Percentiles rank a stretch among this genome's conserved stretches.
These are phyloP conservation scores for Malania oleifera DNA, from an alignment of 164 flowering plant genomes.

Conservation along the genomic window DNA sequence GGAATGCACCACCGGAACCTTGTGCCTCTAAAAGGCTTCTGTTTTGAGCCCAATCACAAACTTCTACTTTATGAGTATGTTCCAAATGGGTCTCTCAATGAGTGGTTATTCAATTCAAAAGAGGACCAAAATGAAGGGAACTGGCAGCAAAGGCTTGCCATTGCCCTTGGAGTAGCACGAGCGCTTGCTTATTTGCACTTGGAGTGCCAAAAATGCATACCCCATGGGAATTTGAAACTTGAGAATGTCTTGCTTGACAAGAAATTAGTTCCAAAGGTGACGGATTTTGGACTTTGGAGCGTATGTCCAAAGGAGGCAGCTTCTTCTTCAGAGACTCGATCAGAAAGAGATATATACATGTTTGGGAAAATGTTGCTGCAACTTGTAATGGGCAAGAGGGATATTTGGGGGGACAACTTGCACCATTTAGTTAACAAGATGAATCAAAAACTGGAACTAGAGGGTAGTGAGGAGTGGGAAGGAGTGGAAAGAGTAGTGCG, in stretches of 20 bases:
- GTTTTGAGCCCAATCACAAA: constrained; percentile 37
- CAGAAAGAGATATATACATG: constrained; percentile 48
- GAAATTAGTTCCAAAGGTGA: constrained; percentile 42
- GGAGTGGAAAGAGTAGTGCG: constrained; percentile 34
- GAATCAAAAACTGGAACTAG: constrained; percentile 14
- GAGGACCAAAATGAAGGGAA: constrained; percentile 11
- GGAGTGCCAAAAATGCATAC: constrained; percentile 42
- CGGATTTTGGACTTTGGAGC: constrained; percentile 39
- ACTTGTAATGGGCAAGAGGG: constrained; percentile 29
- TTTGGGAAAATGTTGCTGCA: constrained; percentile 43
- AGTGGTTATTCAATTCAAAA: constrained; percentile 30
- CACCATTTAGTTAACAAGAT: constrained; percentile 14
- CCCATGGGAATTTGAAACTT: constrained; percentile 51
- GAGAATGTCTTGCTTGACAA: constrained; percentile 48
- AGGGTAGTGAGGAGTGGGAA: constrained; percentile 17
- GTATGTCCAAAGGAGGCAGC: constrained; percentile 21
- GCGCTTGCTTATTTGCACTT: constrained; percentile 48
- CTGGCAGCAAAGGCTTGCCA: constrained; percentile 38
- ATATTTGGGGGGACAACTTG: constrained; percentile 15
- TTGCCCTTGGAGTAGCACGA: constrained; percentile 45
- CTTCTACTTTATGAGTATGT: constrained; percentile 41
- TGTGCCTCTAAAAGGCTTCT: constrained; percentile 46
- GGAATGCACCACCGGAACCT: constrained; percentile 50
- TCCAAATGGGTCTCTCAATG: constrained; percentile 35
- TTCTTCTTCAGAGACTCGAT: constrained; percentile 33